Conservation (phyloP, 805 yeast genomes). For the Torulaspora indica region DNA sequence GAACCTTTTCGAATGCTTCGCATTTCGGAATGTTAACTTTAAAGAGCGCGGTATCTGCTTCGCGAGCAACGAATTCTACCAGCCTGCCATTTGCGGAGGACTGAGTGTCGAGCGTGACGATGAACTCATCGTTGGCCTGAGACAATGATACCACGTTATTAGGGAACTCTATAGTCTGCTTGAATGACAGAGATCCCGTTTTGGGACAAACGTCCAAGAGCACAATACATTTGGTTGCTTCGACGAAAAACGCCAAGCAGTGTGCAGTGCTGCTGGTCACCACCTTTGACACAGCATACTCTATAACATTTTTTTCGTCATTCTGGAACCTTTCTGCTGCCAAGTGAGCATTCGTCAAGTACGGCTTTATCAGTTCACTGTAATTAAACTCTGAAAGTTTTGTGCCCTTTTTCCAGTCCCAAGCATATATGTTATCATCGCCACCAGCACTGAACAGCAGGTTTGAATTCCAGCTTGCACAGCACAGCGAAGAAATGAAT, state of each 20-base stretch:
- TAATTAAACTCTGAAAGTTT: conserved; percentile 49
- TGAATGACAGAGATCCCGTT: conserved; percentile 23
- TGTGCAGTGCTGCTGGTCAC: conserved; percentile 34
- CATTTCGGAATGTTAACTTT: conserved; percentile 22
- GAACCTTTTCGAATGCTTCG: conserved; percentile 19
- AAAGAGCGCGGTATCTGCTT: conserved; percentile 16
- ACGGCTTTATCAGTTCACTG: conserved; percentile 39
- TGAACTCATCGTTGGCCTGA: conserved; percentile 32
- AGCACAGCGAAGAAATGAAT: conserved; percentile 64
- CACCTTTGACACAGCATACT: conserved; percentile 49
- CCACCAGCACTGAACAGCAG: conserved; percentile 86
- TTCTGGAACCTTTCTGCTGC: conserved; percentile 64
- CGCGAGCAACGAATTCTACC: conserved; percentile 24
- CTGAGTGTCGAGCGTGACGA: conserved; percentile 36
- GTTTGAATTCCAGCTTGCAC: conserved; percentile 47
- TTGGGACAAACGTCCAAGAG: conserved; percentile 27
- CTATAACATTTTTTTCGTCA: conserved; percentile 44
- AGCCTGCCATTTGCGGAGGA: conserved; percentile 17
- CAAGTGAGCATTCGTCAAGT: conserved; percentile 51
- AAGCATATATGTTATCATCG: conserved; percentile 63
- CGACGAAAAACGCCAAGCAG: conserved; percentile 44
- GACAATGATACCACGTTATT: conserved; percentile 33
- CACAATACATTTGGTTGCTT: conserved; percentile 45
- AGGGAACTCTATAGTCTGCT: conserved; percentile 32
- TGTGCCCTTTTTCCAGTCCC: conserved; percentile 70